phyloP scores from a whole-genome alignment of 129 eudicot species.

The Tanacetum coccineum region DNA sequence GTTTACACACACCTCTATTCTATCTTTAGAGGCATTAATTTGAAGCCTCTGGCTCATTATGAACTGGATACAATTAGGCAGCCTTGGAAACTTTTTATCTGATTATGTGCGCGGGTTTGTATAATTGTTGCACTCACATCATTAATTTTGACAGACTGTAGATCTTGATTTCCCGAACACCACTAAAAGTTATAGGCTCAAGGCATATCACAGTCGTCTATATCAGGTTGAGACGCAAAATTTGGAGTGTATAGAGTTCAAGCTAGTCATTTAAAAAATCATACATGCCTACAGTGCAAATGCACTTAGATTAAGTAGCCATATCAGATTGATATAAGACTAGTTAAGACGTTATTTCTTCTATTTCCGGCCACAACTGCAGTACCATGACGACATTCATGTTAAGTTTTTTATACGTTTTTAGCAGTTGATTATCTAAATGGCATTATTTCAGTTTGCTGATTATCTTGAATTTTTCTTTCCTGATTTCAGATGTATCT shows the following conservation, averaged over 20 bases:
- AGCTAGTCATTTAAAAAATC: background rate
- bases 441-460: slow-evolving; percentile 12
- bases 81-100: no score
- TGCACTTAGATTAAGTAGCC: background rate
- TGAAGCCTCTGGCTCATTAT: no score
- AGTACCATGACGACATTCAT: background rate
- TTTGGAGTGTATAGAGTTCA: background rate
- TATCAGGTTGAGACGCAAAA: background rate
- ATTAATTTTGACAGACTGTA: no score
- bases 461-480: slow-evolving; percentile 15
- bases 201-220: background rate
- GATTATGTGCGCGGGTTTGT: no score
- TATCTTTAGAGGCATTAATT: no score
- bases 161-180: no score
- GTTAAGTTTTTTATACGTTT: background rate
- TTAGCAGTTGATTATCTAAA: background rate
- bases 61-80: no score
- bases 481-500: slow-evolving; percentile 49
- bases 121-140: no score
- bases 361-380: slow-evolving; percentile 1
- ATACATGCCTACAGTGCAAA: background rate
- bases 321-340: background rate
- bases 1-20: no score
- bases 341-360: background rate
- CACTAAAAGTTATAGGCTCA: no score